phyloP scores from a whole-genome alignment of 371 early-diverging fungal species.

The Apophysomyces variabilis region DNA sequence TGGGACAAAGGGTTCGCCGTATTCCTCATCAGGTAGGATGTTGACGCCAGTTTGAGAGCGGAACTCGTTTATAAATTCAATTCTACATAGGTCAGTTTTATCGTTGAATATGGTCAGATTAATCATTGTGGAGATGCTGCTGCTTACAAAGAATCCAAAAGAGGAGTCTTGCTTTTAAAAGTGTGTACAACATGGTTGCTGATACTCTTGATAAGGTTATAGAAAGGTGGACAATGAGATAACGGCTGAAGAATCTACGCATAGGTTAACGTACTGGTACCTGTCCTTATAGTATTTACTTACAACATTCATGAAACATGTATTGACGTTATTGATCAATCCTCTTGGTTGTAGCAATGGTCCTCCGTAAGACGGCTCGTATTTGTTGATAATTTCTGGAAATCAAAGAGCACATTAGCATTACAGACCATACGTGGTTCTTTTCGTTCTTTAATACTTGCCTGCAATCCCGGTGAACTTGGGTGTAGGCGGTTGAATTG shows the following conservation, averaged over 20 bases:
- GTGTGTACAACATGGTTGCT: constrained; percentile 66
- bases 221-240: constrained; percentile 89
- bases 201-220: constrained; percentile 77
- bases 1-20: constrained; percentile 86
- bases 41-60: constrained; percentile 26
- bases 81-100: constrained; percentile 42
- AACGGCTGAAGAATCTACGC: constrained; percentile 83
- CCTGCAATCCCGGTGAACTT: constrained; percentile 60
- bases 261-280: background rate
- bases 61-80: constrained; percentile 82
- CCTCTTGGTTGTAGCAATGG: constrained; percentile 85
- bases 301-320: constrained; percentile 96
- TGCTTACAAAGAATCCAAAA: constrained; percentile 83
- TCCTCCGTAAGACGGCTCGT: constrained; percentile 52
- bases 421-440: background rate
- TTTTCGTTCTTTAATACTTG: constrained; percentile 14
- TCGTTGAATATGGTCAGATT: background rate
- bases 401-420: background rate
- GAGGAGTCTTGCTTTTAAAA: constrained; percentile 78
- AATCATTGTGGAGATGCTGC: background rate
- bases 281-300: constrained; percentile 12
- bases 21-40: constrained; percentile 40
- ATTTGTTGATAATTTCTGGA: constrained; percentile 59
- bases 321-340: constrained; percentile 94
- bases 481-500: constrained; percentile 25